A percentile compares a stretch with the other conserved stretches of the same genome.
Conservation (phyloP, 2,329 filamentous ascomycete genomes). For the Colletotrichum gloeosporioides region DNA sequence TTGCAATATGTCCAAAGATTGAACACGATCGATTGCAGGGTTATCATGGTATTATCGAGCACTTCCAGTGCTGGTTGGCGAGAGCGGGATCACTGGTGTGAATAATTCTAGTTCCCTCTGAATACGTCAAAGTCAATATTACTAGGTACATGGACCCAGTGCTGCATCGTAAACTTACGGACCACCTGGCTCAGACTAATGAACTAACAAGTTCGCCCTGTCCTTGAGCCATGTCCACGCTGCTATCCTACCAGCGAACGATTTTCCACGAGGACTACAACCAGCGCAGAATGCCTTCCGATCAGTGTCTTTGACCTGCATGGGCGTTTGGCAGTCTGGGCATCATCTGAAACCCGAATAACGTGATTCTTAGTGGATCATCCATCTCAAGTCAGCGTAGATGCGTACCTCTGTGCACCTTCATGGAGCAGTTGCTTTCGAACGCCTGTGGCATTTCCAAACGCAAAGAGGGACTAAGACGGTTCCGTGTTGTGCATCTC, state of each 20-base stretch:
- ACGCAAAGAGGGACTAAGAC: neutral
- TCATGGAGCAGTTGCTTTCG: neutral
- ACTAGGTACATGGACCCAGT: neutral
- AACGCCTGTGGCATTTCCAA: accelerated
- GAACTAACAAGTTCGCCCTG: neutral
- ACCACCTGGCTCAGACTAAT: neutral
- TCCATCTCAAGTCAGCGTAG: neutral
- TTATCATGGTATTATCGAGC: neutral
- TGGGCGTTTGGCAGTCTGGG: neutral
- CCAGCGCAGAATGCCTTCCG: neutral
- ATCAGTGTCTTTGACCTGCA: neutral
- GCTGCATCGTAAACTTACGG: neutral
- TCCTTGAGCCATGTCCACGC: neutral
- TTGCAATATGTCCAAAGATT: neutral
- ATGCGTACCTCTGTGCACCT: neutral
- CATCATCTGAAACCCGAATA: neutral
- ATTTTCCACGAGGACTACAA: neutral
- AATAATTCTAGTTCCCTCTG: neutral
- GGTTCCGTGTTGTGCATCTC: neutral
- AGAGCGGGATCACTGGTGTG: neutral
- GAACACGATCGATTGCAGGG: neutral
- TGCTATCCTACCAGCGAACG: neutral
- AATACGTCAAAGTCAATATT: neutral
- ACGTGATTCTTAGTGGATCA: neutral
- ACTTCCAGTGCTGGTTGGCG: neutral